A percentile compares a stretch with the other conserved stretches of the same genome.
Conservation (phyloP, 1,284 basidiomycete genomes). For the Cryptococcus amylolentus region DNA sequence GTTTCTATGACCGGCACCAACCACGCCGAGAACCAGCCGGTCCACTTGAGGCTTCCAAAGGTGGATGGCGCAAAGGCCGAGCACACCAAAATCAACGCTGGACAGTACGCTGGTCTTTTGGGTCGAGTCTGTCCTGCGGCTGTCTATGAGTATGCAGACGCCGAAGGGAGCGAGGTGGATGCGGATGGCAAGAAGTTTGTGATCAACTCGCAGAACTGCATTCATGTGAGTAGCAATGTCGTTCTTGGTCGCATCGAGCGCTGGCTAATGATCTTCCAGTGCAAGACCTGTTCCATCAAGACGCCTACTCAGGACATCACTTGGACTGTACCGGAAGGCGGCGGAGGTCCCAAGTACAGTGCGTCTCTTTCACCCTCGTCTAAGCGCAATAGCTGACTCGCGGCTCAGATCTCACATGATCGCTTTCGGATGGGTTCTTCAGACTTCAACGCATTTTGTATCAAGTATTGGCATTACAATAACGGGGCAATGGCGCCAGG, state of each 20-base stretch:
- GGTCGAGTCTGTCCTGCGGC: slow-evolving; percentile 90
- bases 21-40: slow-evolving; percentile 92
- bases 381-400: background rate
- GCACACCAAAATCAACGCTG: slow-evolving; percentile 75
- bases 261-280: slow-evolving; percentile 52
- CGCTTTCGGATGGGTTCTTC: background rate
- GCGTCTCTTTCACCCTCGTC: slow-evolving; percentile 36
- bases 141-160: slow-evolving; percentile 92
- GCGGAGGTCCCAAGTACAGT: slow-evolving; percentile 92
- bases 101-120: slow-evolving; percentile 77
- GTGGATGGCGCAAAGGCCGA: slow-evolving; percentile 55
- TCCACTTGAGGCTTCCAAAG: slow-evolving; percentile 71
- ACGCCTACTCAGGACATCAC: slow-evolving; percentile 86
- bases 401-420: slow-evolving; percentile 12
- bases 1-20: slow-evolving; percentile 91
- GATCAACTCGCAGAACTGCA: slow-evolving; percentile 81
- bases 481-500: too few relatives aligned
- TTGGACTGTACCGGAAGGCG: slow-evolving; percentile 88
- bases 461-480: background rate
- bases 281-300: slow-evolving; percentile 91
- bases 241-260: slow-evolving; percentile 5
- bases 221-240: slow-evolving; percentile 39
- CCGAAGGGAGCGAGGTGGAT: slow-evolving; percentile 57
- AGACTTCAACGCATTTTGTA: slow-evolving; percentile 3
- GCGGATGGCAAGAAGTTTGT: slow-evolving; percentile 79